Evolutionary conservation across 495 filamentous ascomycete genomes (phyloP).

Genomic region (Saxophila tyrrhenica): DNA sequence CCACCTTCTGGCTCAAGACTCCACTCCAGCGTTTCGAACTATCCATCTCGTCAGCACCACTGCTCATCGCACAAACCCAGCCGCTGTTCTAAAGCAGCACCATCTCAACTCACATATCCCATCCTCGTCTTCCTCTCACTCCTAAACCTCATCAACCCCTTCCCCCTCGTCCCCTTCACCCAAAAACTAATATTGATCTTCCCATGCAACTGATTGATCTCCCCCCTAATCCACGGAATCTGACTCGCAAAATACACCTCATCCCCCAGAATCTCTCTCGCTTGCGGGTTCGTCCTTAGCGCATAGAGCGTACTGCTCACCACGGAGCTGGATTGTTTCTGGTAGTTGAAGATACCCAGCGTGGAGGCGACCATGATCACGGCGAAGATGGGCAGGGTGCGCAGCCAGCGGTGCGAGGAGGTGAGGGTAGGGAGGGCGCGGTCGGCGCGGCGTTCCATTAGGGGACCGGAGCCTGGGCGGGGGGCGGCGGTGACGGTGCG

Average conservation of each 20-base stretch:
- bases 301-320: slow-evolving; percentile 82
- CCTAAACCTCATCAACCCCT: slow-evolving; percentile 69
- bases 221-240: slow-evolving; percentile 86
- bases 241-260: slow-evolving; percentile 82
- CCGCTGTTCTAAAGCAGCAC: not conserved
- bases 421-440: slow-evolving; percentile 54
- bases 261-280: slow-evolving; percentile 69
- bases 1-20: slow-evolving; percentile 70
- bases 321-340: slow-evolving; percentile 73
- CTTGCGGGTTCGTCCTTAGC: slow-evolving; percentile 63
- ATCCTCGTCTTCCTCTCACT: slow-evolving; percentile 60
- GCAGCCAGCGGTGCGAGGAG: slow-evolving; percentile 35
- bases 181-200: slow-evolving; percentile 75
- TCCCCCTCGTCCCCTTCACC: slow-evolving; percentile 69
- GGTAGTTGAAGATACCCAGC: slow-evolving; percentile 95
- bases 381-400: slow-evolving; percentile 47
- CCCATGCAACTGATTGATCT: slow-evolving; percentile 90
- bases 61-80: slow-evolving; percentile 51
- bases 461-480: slow-evolving; percentile 42
- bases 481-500: slow-evolving; percentile 28
- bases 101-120: slow-evolving; percentile 49
- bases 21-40: slow-evolving; percentile 96
- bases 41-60: slow-evolving; percentile 35
- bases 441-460: slow-evolving; percentile 71
- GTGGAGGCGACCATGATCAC: slow-evolving; percentile 50